phyloP scores from a whole-genome alignment of 108 stramenopile genomes.

The Cyclostephanos invisitatus region DNA sequence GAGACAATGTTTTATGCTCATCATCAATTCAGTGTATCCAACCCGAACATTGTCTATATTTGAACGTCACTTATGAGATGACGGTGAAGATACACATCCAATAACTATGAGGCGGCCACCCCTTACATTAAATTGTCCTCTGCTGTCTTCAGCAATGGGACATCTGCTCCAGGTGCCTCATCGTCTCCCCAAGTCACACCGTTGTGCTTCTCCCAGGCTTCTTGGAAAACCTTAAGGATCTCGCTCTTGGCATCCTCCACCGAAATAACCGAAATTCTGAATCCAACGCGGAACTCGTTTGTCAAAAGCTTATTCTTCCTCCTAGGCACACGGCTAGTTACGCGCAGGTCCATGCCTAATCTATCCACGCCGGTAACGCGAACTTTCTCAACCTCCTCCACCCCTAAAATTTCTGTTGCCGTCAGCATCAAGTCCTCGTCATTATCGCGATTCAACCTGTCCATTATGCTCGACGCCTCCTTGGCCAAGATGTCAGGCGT shows the following conservation, averaged over 20 bases:
- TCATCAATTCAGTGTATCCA: neutral
- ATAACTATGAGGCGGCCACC: neutral
- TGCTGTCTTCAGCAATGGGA: constrained; percentile 84
- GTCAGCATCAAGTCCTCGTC: constrained; percentile 66
- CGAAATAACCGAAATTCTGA: constrained; percentile 87
- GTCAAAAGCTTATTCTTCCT: constrained; percentile 85
- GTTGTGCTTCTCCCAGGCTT: constrained; percentile 95
- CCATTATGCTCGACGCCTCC: constrained; percentile 82
- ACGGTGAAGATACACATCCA: neutral
- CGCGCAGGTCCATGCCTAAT: constrained; percentile 95
- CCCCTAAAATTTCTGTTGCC: constrained; percentile 68
- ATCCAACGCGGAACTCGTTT: constrained; percentile 96
- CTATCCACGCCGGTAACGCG: constrained; percentile 92
- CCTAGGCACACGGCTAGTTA: constrained; percentile 72
- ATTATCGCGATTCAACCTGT: constrained; percentile 70
- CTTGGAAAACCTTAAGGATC: constrained; percentile 95
- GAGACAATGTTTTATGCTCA: neutral
- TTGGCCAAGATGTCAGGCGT: constrained; percentile 93
- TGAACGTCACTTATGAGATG: no score
- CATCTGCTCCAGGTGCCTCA: constrained; percentile 65
- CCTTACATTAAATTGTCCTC: constrained; percentile 83
- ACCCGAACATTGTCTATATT: neutral
- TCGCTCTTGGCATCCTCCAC: constrained; percentile 98
- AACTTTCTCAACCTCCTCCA: constrained; percentile 66
- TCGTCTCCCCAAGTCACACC: constrained; percentile 74